Conservation (phyloP, 1,284 basidiomycete species). For the Apiotrichum laibachii region DNA sequence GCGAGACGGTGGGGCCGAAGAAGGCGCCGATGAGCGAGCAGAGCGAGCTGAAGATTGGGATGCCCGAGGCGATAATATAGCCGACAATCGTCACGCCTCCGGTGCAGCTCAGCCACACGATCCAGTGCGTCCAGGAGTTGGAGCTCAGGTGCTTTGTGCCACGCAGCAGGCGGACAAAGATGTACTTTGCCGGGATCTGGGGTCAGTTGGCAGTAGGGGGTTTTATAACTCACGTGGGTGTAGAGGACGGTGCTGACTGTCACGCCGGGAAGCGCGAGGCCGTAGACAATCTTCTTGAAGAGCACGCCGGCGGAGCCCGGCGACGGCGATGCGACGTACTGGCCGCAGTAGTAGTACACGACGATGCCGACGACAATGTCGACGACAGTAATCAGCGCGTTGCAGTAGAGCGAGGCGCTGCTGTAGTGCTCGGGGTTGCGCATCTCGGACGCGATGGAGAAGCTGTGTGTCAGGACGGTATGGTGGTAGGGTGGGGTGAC, state of each 20-base stretch:
- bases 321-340: slow-evolving; percentile 27
- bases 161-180: slow-evolving; percentile 63
- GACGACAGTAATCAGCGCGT: slow-evolving; percentile 22
- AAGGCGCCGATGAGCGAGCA: slow-evolving; percentile 34
- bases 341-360: slow-evolving; percentile 11
- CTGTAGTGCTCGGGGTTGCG: slow-evolving; percentile 30
- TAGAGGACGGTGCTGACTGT: slow-evolving; percentile 15
- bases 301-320: slow-evolving; percentile 44
- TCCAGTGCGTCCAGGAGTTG: slow-evolving; percentile 61
- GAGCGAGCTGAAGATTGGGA: slow-evolving; percentile 28
- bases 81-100: slow-evolving; percentile 9
- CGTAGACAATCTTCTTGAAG: slow-evolving; percentile 42
- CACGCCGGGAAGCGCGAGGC: slow-evolving; percentile 38
- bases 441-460: slow-evolving; percentile 43
- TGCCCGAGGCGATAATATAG: slow-evolving; percentile 22
- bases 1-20: slow-evolving; percentile 18
- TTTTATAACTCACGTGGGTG: slow-evolving; percentile 10
- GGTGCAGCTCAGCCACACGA: slow-evolving; percentile 58
- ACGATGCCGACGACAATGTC: slow-evolving; percentile 18
- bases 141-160: slow-evolving; percentile 59
- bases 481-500: too few species aligned
- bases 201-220: slow-evolving; percentile 7
- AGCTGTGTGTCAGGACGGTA: slow-evolving; percentile 14
- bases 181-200: slow-evolving; percentile 57
- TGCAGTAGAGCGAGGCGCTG: slow-evolving; percentile 26